Evolutionary conservation across 108 stramenopile species (phyloP).

Genomic region (Chaetoceros tenuissimus): DNA sequence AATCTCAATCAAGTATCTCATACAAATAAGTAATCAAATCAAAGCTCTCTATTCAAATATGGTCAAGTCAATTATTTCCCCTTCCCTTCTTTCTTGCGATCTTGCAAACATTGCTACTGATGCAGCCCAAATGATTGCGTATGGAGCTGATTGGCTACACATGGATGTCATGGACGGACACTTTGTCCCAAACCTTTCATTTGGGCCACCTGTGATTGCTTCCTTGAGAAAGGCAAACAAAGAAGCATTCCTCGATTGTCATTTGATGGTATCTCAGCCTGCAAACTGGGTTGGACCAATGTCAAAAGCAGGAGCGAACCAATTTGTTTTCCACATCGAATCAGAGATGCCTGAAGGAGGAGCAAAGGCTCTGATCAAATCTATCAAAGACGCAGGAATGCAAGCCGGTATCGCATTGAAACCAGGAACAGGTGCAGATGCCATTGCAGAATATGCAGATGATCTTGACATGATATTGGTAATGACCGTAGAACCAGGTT

Average conservation of each 20-base stretch:
- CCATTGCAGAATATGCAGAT: constrained; percentile 43
- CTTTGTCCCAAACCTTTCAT: constrained; percentile 72
- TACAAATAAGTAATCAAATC: too few species aligned
- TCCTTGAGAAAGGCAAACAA: constrained; percentile 43
- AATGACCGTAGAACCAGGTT: constrained; percentile 93
- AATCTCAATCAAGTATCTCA: too few species aligned
- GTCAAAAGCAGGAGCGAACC: constrained; percentile 63
- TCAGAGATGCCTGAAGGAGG: constrained; percentile 47
- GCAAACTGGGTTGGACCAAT: constrained; percentile 81
- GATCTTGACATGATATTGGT: constrained; percentile 74
- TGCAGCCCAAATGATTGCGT: not conserved
- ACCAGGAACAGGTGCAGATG: constrained; percentile 75
- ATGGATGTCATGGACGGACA: constrained; percentile 83
- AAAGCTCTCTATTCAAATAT: too few species aligned
- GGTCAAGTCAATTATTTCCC: constrained; percentile 1
- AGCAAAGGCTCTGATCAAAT: constrained; percentile 61
- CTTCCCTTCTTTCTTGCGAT: constrained; percentile 7
- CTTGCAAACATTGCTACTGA: constrained; percentile 4
- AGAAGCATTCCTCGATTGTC: constrained; percentile 68
- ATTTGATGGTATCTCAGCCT: constrained; percentile 85
- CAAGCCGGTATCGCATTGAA: constrained; percentile 75
- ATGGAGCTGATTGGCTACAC: constrained; percentile 29
- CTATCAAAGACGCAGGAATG: constrained; percentile 67
- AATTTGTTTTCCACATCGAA: constrained; percentile 82
- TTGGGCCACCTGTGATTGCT: constrained; percentile 66